Percentiles rank a stretch among this genome's conserved stretches.
Evolutionary conservation across 2,329 filamentous ascomycete species (phyloP).

Genomic region (Magnaporthales sp.): DNA sequence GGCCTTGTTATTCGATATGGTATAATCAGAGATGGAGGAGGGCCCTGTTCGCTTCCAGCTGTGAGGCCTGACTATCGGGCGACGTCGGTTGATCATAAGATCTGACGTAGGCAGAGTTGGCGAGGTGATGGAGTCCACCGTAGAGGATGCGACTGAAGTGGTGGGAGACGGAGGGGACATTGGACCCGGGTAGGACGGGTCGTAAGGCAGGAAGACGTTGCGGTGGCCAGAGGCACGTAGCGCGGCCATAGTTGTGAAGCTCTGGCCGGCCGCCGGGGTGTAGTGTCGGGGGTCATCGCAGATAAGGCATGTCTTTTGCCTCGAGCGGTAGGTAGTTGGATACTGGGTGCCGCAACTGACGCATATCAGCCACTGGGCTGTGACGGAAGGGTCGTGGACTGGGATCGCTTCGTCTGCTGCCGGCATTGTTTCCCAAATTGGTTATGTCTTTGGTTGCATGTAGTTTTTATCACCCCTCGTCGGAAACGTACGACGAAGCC

Average conservation of each 20-base stretch:
- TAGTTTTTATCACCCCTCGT: not conserved
- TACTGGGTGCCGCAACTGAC: slow-evolving; percentile 64
- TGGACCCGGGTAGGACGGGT: slow-evolving; percentile 7
- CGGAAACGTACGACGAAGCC: not conserved
- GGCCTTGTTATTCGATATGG: too few species aligned
- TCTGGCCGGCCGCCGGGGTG: slow-evolving; percentile 54
- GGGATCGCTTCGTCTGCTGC: not conserved
- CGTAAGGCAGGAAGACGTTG: slow-evolving; percentile 44
- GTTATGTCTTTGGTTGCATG: not conserved
- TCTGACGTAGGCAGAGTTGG: not conserved
- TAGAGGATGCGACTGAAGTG: not conserved
- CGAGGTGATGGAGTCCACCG: not conserved
- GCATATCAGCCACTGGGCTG: slow-evolving; percentile 44
- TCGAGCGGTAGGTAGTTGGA: slow-evolving; percentile 37
- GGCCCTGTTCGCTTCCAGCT: not conserved
- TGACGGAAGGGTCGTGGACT: slow-evolving; percentile 7
- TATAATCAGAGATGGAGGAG: too few species aligned
- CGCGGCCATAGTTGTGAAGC: slow-evolving; percentile 51
- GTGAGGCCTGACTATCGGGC: not conserved
- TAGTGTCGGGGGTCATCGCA: slow-evolving; percentile 69
- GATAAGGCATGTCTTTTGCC: slow-evolving; percentile 53
- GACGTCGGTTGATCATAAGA: not conserved
- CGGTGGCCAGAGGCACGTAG: slow-evolving; percentile 31
- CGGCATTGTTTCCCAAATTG: not conserved
- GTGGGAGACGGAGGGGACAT: not conserved